Evolutionary conservation across 495 filamentous ascomycete species (phyloP), one percentile per base, ranked within the genome.

Genomic region (Neurospora sp.): DNA sequence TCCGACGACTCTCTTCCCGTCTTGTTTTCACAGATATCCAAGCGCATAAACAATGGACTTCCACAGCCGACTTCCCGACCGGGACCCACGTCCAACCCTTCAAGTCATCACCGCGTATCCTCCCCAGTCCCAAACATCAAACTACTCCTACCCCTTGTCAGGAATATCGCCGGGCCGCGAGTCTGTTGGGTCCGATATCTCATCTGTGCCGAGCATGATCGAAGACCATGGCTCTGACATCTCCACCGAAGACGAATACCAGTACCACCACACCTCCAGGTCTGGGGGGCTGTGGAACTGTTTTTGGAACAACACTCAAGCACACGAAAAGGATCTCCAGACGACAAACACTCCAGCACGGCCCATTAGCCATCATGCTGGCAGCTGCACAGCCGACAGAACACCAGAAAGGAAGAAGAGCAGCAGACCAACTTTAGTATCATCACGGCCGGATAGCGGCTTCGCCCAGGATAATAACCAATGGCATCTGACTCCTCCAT

Each of bases 151-250:
- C 27, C 54, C 54, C 54, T 66, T 35, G 6, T 66, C 54, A 66
- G 54, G 23, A 66, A 31, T 14, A 9, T 66, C 54, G 3, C 54
- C 14, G 27, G 72, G 20, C 23, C 75, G 77, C 14, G 77, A 71
- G 31, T 81, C 80, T 6, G 71, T 75, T 20, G 78, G 73, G 3
- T 79, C 78, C 40, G 75, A 77, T 18, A 66, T 66, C 38, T 72
- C 72, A 10, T 81, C 78, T 1, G 73, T 77, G 2, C 77, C 79
- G 14, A 76, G 73, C 4, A 77, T 78, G 79, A 70, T 81, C 3
- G 76, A 80, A 54, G 80, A 81, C 71, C 74, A 75, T 9, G 79
- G 75, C 11, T 80, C 78, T 4, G 79, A 80, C 70, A 20, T 77
- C n/a, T 78, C 78, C 6, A 39, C 69, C 8, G 79, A 81, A 4